Evolutionary conservation across 176 grass and related monocot genomes (phyloP).

Genomic region (Aegilops bicornis): DNA sequence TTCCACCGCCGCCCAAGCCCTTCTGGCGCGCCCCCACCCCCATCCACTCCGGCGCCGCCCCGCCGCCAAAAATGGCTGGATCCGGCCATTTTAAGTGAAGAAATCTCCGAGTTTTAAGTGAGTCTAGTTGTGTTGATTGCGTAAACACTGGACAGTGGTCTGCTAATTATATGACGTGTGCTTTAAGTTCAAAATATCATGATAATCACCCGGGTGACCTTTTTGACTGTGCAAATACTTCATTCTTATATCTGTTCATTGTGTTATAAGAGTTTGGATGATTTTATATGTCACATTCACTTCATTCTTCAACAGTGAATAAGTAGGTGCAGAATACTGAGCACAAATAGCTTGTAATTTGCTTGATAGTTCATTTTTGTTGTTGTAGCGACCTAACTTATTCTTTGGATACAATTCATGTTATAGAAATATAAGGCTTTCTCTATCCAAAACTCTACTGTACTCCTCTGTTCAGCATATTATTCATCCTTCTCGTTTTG

Average conservation of each 20-base stretch:
- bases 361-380: not conserved
- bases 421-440: not conserved
- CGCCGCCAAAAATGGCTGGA: too few relatives aligned
- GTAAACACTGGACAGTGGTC: not conserved
- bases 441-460: not conserved
- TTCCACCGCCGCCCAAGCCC: too few relatives aligned
- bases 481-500: not conserved
- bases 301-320: not conserved
- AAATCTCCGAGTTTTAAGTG: not conserved
- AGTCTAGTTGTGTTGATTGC: not conserved
- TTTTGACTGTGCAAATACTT: not conserved
- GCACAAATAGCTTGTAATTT: not conserved
- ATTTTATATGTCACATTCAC: not conserved
- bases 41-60: too few relatives aligned
- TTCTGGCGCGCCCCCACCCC: too few relatives aligned
- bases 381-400: not conserved
- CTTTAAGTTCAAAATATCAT: constrained; percentile 32
- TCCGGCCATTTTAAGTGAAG: not conserved
- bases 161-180: constrained; percentile 2
- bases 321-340: not conserved
- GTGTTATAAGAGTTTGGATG: not conserved
- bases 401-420: constrained; percentile 5
- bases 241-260: constrained; percentile 2
- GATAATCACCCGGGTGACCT: not conserved
- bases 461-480: not conserved